Conservation (phyloP, 768 basidiomycete species). For the Rhodocollybia butyracea region DNA sequence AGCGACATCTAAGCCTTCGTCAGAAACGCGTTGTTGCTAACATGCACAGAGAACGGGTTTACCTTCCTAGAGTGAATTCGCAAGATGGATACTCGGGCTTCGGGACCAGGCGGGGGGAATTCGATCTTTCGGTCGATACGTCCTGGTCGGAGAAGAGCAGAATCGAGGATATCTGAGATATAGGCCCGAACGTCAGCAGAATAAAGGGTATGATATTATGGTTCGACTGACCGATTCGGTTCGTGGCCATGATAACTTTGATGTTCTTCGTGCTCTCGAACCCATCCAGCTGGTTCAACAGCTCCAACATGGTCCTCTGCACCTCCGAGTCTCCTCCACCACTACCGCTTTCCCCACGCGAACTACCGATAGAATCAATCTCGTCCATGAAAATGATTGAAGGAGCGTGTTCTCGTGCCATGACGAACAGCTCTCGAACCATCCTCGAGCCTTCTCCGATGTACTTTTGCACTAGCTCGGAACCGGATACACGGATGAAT, state of each 20-base stretch:
- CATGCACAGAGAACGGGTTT: too few species aligned
- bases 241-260: slow-evolving; percentile 76
- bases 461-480: slow-evolving; percentile 78
- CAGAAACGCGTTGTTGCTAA: too few species aligned
- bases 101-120: slow-evolving; percentile 83
- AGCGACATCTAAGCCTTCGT: slow-evolving; percentile 60
- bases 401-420: slow-evolving; percentile 80
- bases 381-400: slow-evolving; percentile 87
- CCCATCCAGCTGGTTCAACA: slow-evolving; percentile 64
- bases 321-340: slow-evolving; percentile 65
- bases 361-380: slow-evolving; percentile 76
- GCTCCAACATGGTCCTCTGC: slow-evolving; percentile 63
- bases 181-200: not conserved
- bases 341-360: slow-evolving; percentile 48
- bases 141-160: slow-evolving; percentile 70
- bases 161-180: slow-evolving; percentile 71
- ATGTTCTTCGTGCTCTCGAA: slow-evolving; percentile 75
- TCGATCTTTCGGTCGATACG: slow-evolving; percentile 93
- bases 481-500: slow-evolving; percentile 75
- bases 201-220: not conserved
- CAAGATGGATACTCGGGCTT: slow-evolving; percentile 33
- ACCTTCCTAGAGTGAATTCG: slow-evolving; percentile 96
- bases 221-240: slow-evolving; percentile 56
- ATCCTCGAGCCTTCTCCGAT: slow-evolving; percentile 78
- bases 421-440: slow-evolving; percentile 81